Evolutionary conservation across 2,329 filamentous ascomycete species (phyloP), one percentile per base, ranked within the genome.

Genomic region (Penicillium sp.): DNA sequence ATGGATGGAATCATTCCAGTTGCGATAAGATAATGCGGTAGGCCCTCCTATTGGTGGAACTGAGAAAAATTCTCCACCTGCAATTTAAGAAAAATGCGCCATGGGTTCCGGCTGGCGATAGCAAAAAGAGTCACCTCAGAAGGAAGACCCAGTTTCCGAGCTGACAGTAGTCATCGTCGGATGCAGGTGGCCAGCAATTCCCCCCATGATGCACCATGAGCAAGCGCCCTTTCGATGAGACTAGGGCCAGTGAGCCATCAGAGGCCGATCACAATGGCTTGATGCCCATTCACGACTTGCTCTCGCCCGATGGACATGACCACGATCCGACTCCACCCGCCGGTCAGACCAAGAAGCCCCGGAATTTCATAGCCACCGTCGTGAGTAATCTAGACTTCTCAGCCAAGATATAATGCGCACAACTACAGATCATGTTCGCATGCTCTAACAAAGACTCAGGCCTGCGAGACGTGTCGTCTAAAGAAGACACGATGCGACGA

Each of bases 401-500:
- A 32, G 37, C 18, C 18, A 13, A 41, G 9, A 25, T 13, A 4
- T 40, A 18, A 12, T 7, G 25, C 18, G 18, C 18, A 18, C 18
- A 18, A 18, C 18, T 29, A 3, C 24, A 18, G 9, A 11, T 11
- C 7, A n/a, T 8, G 8, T 18, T 26, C 6, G 32, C n/a, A 12
- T 2, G 13, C n/a, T 34, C 35, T 45, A 13, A 45, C 9, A n/a
- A 4, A 34, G 25, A 9, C n/a, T 51, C 52, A 74, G 75, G 77
- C 77, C 2, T 80, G 77, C 55, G 76, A 80, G 55, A 72, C 70
- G 12, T 80, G 77, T 56, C 69, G 77, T 26, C 63, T 73, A 42
- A 76, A 77, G 56, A 79, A 79, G 63, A 78, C 76, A 13, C 63
- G 75, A 64, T 80, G 77, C 59, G 76, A 80, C 51, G 76, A 79